A percentile compares a stretch with the other conserved stretches of the same genome.
These are phyloP conservation scores for Leccinum subgranulosum DNA, from an alignment of 768 basidiomycete genomes.

Conservation along the genomic window DNA sequence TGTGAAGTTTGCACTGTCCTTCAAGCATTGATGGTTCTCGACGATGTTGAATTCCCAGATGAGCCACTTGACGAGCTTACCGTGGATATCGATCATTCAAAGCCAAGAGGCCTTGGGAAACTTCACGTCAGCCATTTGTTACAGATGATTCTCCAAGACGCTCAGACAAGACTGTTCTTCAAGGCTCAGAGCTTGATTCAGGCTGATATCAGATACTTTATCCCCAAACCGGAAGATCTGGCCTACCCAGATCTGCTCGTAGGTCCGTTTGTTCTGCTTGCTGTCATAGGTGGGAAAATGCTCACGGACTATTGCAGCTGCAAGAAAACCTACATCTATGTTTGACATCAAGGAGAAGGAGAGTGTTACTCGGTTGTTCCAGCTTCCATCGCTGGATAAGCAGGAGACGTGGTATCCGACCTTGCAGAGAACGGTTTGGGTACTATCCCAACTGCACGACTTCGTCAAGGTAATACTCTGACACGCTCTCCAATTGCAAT, in stretches of 20 bases:
- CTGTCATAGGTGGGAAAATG: neutral
- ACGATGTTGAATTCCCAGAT: constrained; percentile 47
- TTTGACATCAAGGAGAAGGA: constrained; percentile 63
- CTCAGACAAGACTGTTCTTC: constrained; percentile 94
- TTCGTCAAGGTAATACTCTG: constrained; percentile 75
- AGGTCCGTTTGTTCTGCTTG: constrained; percentile 40
- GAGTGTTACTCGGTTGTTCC: constrained; percentile 65
- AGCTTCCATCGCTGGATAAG: constrained; percentile 64
- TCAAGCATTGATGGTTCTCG: constrained; percentile 93
- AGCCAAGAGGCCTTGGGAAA: constrained; percentile 44
- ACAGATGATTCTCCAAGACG: constrained; percentile 91
- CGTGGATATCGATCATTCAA: constrained; percentile 37
- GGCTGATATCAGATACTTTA: constrained; percentile 81
- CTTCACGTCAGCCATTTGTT: constrained; percentile 81
- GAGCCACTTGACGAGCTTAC: constrained; percentile 33
- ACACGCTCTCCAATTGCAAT: neutral
- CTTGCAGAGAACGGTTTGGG: constrained; percentile 84
- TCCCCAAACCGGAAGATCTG: constrained; percentile 73
- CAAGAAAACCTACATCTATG: constrained; percentile 41
- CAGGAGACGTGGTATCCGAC: constrained; percentile 93
- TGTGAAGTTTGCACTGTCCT: constrained; percentile 97
- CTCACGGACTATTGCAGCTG: constrained; percentile 34
- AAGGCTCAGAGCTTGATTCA: constrained; percentile 92
- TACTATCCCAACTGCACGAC: constrained; percentile 83
- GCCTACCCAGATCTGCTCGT: constrained; percentile 83